A percentile compares a stretch with the other conserved stretches of the same genome.
These are phyloP conservation scores for Zasmidium citrigriseum DNA, from an alignment of 2,329 filamentous ascomycete genomes.

Conservation along the genomic window DNA sequence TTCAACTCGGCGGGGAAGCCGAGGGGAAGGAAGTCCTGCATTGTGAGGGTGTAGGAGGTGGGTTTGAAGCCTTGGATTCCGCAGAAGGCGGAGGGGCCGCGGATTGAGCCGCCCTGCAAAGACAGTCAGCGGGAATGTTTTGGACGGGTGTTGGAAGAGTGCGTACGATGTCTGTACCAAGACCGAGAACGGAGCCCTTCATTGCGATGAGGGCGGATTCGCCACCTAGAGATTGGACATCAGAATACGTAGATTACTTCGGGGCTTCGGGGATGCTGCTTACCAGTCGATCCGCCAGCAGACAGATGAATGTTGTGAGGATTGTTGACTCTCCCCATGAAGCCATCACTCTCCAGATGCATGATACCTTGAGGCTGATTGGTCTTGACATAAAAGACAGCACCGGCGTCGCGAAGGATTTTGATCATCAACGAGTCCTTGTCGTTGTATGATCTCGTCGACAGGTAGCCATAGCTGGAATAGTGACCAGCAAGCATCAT, in stretches of 20 bases:
- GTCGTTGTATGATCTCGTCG: conserved; percentile 5
- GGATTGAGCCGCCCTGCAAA: conserved; percentile 50
- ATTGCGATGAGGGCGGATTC: conserved; percentile 57
- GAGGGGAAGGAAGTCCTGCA: conserved; percentile 12
- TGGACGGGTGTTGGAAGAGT: conserved; percentile 51
- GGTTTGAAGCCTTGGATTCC: conserved; percentile 38
- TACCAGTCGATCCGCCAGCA: conserved; percentile 33
- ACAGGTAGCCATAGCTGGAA: conserved; percentile 16
- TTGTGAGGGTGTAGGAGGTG: conserved; percentile 16
- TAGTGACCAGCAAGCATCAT: conserved; percentile 17
- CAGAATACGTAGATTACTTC: neutral
- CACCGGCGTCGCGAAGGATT: conserved; percentile 15
- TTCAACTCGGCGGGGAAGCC: conserved; percentile 22
- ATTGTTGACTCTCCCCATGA: conserved; percentile 14
- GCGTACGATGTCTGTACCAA: conserved; percentile 63
- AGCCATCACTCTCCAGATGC: conserved; percentile 18
- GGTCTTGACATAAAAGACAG: conserved; percentile 25
- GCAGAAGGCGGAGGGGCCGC: conserved; percentile 80
- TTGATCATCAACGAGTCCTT: conserved; percentile 18
- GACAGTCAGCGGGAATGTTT: neutral
- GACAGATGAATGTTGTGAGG: conserved; percentile 22
- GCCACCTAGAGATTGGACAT: conserved; percentile 1
- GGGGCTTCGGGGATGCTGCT: conserved; percentile 45
- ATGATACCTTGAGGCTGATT: conserved; percentile 22
- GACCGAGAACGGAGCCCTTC: conserved; percentile 59